phyloP scores from a whole-genome alignment of 2,329 filamentous ascomycete species.

The Penicillium sp. region DNA sequence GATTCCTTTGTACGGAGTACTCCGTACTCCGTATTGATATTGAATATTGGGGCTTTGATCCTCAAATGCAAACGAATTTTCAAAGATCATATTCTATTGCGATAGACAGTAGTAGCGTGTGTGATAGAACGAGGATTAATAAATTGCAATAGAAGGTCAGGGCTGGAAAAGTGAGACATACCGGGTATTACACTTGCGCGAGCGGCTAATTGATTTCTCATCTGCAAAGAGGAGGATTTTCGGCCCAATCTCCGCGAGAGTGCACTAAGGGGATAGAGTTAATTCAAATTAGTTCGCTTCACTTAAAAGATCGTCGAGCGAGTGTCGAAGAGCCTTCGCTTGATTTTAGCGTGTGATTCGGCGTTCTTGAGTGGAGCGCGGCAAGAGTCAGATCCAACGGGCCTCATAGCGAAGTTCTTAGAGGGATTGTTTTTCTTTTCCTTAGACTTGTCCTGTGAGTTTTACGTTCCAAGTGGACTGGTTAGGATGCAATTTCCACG shows the following conservation, averaged over 20 bases:
- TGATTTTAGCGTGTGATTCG: slow-evolving; percentile 22
- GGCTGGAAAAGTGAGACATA: slow-evolving; percentile 5
- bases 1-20: neutral
- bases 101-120: neutral
- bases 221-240: neutral
- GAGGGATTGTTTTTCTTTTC: neutral
- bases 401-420: neutral
- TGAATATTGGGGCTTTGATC: neutral
- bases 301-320: slow-evolving; percentile 10
- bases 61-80: neutral
- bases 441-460: neutral
- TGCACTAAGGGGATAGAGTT: slow-evolving; percentile 4
- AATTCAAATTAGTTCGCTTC: slow-evolving; percentile 5
- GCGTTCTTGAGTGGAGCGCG: slow-evolving; percentile 15
- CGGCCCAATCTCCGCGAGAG: neutral
- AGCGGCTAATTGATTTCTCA: neutral
- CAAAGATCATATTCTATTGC: neutral
- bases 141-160: slow-evolving; percentile 4
- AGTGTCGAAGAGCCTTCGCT: slow-evolving; percentile 13
- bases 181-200: too few relatives aligned
- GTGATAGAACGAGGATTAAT: slow-evolving; percentile 6
- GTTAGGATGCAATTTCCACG: slow-evolving; percentile 3
- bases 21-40: too few relatives aligned
- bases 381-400: slow-evolving; percentile 14
- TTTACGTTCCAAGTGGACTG: neutral